Evolutionary conservation across 805 yeast genomes (phyloP).

Genomic region (Wickerhamomyces strasburgensis): DNA sequence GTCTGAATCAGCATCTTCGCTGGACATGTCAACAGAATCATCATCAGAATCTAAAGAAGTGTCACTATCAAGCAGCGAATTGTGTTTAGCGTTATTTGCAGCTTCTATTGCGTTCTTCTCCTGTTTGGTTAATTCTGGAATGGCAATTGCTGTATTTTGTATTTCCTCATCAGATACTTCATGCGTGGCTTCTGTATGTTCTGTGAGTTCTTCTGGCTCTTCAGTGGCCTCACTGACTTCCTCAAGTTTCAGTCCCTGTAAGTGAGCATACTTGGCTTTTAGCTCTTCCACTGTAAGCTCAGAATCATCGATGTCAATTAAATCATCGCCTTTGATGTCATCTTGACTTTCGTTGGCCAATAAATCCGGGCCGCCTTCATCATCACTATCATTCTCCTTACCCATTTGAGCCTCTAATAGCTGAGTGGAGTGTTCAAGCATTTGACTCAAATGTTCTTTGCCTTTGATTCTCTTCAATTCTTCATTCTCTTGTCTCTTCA

Average conservation of each 20-base stretch:
- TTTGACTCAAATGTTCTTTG: conserved; percentile 79
- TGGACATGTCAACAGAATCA: conserved; percentile 23
- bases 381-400: conserved; percentile 28
- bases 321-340: conserved; percentile 11
- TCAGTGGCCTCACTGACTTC: conserved; percentile 25
- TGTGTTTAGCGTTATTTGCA: conserved; percentile 20
- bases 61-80: conserved; percentile 21
- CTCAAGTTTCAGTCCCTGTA: conserved; percentile 21
- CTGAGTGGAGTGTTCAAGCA: conserved; percentile 87
- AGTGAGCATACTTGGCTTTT: conserved; percentile 22
- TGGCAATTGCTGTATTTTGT: conserved; percentile 20
- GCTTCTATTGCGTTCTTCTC: conserved; percentile 25
- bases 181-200: conserved; percentile 4
- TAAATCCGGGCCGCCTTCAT: conserved; percentile 9
- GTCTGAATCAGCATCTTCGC: conserved; percentile 19
- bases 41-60: conserved; percentile 30
- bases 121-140: conserved; percentile 18
- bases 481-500: conserved; percentile 74
- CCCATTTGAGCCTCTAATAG: conserved; percentile 79
- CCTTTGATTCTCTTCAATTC: conserved; percentile 77
- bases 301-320: conserved; percentile 19
- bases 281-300: conserved; percentile 28
- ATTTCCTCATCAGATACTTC: conserved; percentile 21
- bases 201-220: conserved; percentile 1
- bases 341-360: conserved; percentile 1